Conservation (phyloP, 768 basidiomycete genomes). For the Tremella fuciformis region DNA sequence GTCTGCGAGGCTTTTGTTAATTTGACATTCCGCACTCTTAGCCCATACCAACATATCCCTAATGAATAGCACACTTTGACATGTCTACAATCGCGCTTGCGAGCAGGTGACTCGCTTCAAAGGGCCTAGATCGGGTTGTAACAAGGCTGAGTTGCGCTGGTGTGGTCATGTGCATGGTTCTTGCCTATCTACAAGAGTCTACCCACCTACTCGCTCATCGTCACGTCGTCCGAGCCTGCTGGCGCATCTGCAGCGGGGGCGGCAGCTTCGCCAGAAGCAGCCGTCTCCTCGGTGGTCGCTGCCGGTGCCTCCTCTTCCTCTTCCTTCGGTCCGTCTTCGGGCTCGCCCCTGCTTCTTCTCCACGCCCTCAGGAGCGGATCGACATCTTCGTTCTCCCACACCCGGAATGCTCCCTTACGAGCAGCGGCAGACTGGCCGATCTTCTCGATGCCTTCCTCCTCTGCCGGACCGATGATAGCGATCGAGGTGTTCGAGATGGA, state of each 20-base stretch:
- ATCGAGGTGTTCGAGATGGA: conserved; percentile 90
- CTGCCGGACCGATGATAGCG: conserved; percentile 70
- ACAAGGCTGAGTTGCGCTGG: too few relatives aligned
- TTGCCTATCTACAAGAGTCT: conserved; percentile 8
- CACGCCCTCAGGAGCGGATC: conserved; percentile 73
- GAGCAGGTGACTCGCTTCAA: too few relatives aligned
- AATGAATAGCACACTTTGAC: too few relatives aligned
- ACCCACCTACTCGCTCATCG: conserved; percentile 8
- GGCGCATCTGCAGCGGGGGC: conserved; percentile 52
- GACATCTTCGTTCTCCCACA: conserved; percentile 78
- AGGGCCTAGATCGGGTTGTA: too few relatives aligned
- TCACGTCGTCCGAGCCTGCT: conserved; percentile 4
- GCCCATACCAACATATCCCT: too few relatives aligned
- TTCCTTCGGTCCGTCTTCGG: conserved; percentile 34
- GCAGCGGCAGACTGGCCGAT: conserved; percentile 59
- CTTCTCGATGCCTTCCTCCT: conserved; percentile 55
- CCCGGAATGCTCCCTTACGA: conserved; percentile 68
- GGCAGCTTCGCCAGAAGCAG: conserved; percentile 50
- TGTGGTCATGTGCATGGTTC: too few relatives aligned
- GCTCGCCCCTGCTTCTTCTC: conserved; percentile 57
- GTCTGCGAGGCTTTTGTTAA: too few relatives aligned
- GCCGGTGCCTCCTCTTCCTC: conserved; percentile 27
- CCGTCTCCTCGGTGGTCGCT: conserved; percentile 35
- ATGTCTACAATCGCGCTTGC: too few relatives aligned
- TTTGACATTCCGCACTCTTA: too few relatives aligned